phyloP scores from a whole-genome alignment of 2,329 filamentous ascomycete species.

The Byssothecium circinans region DNA sequence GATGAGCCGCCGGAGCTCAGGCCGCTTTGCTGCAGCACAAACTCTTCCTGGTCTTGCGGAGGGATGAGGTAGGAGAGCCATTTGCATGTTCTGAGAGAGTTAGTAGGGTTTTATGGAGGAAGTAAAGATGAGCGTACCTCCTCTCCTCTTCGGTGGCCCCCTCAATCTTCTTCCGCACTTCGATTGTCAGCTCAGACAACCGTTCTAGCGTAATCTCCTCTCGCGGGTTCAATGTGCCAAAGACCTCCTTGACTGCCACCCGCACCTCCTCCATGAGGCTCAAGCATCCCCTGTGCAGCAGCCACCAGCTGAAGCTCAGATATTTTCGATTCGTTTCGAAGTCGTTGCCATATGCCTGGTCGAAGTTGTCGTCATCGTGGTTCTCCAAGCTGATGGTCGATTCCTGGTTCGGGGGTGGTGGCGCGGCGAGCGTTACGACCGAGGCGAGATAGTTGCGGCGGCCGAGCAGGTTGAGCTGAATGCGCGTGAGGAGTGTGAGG shows the following conservation, averaged over 20 bases:
- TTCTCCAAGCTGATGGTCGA: slow-evolving; percentile 88
- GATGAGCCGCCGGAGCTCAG: slow-evolving; percentile 55
- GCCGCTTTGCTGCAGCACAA: slow-evolving; percentile 83
- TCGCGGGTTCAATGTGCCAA: slow-evolving; percentile 83
- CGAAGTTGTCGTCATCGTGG: slow-evolving; percentile 82
- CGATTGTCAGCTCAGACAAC: slow-evolving; percentile 76
- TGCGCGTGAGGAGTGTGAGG: slow-evolving; percentile 86
- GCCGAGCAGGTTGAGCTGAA: slow-evolving; percentile 95
- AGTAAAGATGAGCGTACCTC: slow-evolving; percentile 43
- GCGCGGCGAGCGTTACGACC: slow-evolving; percentile 86
- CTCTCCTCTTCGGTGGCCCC: slow-evolving; percentile 67
- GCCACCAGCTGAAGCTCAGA: slow-evolving; percentile 96
- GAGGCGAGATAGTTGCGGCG: slow-evolving; percentile 94
- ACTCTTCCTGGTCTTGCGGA: slow-evolving; percentile 73
- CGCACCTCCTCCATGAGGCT: slow-evolving; percentile 80
- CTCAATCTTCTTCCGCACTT: slow-evolving; percentile 84
- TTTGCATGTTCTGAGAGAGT: slow-evolving; percentile 53
- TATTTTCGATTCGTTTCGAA: slow-evolving; percentile 96
- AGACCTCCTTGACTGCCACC: slow-evolving; percentile 83
- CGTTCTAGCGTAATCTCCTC: slow-evolving; percentile 82
- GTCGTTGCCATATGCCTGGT: slow-evolving; percentile 84
- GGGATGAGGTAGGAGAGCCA: slow-evolving; percentile 89
- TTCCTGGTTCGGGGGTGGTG: slow-evolving; percentile 60
- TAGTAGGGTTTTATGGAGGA: slow-evolving; percentile 6
- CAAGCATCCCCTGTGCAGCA: slow-evolving; percentile 87